Base-by-base conservation (phyloP, 495 filamentous ascomycete genomes). In the Trichoderma asperelloides region DNA sequence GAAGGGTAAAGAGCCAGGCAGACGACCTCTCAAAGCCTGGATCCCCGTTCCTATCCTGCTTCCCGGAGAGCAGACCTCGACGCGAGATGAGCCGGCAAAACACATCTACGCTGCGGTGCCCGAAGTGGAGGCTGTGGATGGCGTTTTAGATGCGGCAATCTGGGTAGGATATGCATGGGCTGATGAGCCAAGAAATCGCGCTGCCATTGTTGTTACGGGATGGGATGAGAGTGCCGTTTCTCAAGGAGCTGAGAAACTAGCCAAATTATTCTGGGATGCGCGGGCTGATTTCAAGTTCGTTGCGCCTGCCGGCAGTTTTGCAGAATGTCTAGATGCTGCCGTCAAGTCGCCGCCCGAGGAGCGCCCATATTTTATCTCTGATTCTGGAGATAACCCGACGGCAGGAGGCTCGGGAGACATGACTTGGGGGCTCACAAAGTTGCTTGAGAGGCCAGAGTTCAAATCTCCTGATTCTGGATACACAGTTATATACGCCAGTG, bases 101-200 rank as follows among this genome's bases (percentile, higher is more conserved):
- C 76, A 80, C 60, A 81, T 87, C 0, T 87, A 87, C 65, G 78
- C 72, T 13, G 77, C 80, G 0, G 74, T 87, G 5, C 78, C 82
- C 8, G 70, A 69, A 11, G 77, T 85, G 8, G 82, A 82, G 68
- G 71, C 74, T 1, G 65, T 66, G 11, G 68, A 75, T 0, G 80
- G 76, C 2, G 73, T 86, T 2, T 70, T 86, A 18, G 84, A 87
- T 72, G 84, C 82, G 1, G 81, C 81, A 0, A 80, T 87, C 16
- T 87, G 84, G 84, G 82, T 87, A 13, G 84, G 84, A 1, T 87
- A 87, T 71, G 79, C 83, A 4, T 87, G 84, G 84, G 84, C 84
- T 6, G 84, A 87, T 68, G 84, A 85, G 68, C 81, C 81, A 25
- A 79, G 84, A 30, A 85, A 86, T 62, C 78, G 81, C 15, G 84